Conservation (phyloP, 371 early-diverging fungal species). For the Mortierella sp. region DNA sequence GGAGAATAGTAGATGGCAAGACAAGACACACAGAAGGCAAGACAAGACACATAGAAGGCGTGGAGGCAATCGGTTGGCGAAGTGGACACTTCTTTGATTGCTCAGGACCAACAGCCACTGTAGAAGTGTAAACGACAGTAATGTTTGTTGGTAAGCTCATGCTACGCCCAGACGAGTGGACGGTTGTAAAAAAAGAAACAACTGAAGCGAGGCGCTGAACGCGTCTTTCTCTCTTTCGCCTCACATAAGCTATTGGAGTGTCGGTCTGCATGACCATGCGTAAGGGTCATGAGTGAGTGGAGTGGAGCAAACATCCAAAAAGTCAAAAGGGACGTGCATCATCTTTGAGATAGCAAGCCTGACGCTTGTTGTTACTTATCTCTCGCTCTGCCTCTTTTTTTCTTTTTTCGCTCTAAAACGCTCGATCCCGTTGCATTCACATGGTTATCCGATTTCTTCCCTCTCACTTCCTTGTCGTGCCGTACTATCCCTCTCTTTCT, state of each 20-base stretch:
- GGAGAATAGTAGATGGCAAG: neutral
- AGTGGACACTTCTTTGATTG: neutral
- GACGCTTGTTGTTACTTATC: neutral
- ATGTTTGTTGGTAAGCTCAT: neutral
- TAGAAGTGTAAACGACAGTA: neutral
- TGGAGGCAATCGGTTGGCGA: neutral
- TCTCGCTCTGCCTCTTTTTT: neutral
- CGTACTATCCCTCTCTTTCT: neutral
- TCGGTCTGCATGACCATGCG: too few relatives aligned
- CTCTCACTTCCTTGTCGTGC: neutral
- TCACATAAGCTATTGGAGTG: too few relatives aligned
- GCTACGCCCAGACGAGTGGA: neutral
- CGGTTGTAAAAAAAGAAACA: too few relatives aligned
- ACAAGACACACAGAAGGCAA: too few relatives aligned
- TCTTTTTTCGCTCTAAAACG: neutral
- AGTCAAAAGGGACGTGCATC: neutral
- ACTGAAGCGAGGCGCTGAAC: too few relatives aligned
- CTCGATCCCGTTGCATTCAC: slow-evolving; percentile 1
- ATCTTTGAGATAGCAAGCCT: neutral
- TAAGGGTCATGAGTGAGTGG: too few relatives aligned
- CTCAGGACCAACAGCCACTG: neutral
- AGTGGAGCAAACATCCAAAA: neutral
- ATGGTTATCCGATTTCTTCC: slow-evolving; percentile 7
- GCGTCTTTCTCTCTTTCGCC: too few relatives aligned
- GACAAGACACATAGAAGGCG: neutral